Base-by-base conservation (phyloP, 495 filamentous ascomycete species). In the Trichoderma asperelloides region DNA sequence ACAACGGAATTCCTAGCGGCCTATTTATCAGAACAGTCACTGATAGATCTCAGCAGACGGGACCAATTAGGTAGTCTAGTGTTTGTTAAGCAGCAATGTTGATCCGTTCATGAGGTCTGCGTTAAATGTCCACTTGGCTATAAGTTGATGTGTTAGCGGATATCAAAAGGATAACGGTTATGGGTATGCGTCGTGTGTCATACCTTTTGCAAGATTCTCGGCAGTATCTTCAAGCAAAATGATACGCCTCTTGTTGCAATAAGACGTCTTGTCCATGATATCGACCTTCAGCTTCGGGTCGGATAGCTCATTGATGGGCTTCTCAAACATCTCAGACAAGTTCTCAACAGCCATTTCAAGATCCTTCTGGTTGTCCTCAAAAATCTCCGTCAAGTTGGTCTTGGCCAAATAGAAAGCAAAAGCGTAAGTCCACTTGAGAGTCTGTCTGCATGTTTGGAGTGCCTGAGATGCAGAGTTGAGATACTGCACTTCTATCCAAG, bases 401-500 rank as follows among this genome's bases (percentile, higher is more conserved):
- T 93, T 87, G 5, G 91, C 89, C 5, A 98, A 86, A 72, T 98
- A 98, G 73, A 92, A 98, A 1, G 95, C 95, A 78, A 98, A 98
- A 0, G 95, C 96, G 73, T 98, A 98, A 0, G 95, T 98, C 95
- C 95, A 98, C 80, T 98, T 98, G 47, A 98, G 81, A 0, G 93
- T 98, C 78, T 97, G 94, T 0, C 95, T 89, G 76, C 95, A 98
- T 51, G 92, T 92, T 78, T 98, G 95, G 27, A 98, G 84, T 9
- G 93, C 91, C 76, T 96, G 92, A 3, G 94, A 97, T 3, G 95
- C 96, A 5, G 90, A 87, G 69, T 96, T 89, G 2, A 98, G 82
- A 75, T 97, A 98, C 73, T 98, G 95, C 18, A 98, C 95, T 74
- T 98, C 95, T 66, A 98, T 98, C 95, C 95, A 98, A 0, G 92